Base-by-base conservation (phyloP, 257 asterid species). In the Fraxinus excelsior region DNA sequence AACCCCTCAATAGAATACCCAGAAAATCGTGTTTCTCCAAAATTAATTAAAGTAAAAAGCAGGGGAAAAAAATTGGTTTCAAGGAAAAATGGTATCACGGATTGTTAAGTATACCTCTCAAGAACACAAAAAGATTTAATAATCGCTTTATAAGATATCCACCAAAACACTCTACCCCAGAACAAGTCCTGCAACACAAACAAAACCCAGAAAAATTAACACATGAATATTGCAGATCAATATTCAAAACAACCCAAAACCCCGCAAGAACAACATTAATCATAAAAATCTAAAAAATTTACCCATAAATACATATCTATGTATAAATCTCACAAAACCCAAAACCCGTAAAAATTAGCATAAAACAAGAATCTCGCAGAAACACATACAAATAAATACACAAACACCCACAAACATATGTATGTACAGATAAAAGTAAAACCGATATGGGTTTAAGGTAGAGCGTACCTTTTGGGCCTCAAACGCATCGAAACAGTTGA, bases 401-500 rank as follows among this genome's bases (percentile, higher is more conserved):
- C 1, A 35, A 5, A 72, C 53, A 73, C 19, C 18, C 7, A 7
- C 5, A 19, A n/a, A n/a, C 3, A 53, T 7, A 53, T 18, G 26
- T 7, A 53, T n/a, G 64, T 1, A n/a, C 23, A 19, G n/a, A 53
- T 5, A 53, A 5, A 12, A 19, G 23, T 5, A 37, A 77, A 71
- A 82, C 76, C 79, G 76, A 37, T 7, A 0, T 70, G 85, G 85
- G 83, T 76, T 89, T 78, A 72, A 79, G 74, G 66, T 23, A 11
- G 29, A 37, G 12, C 0, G 11, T 83, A 95, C 99, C 99, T 91
- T 88, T 80, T 92, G 86, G 96, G 93, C 96, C 98, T 95, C 94
- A 95, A 95, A 90, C 96, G 98, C 99, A 95, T 95, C 90, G 99
- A 92, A 86, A 79, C 91, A 81, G 93, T 71, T 77, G 95, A 88